Base-by-base conservation (phyloP, 306 rosid genomes). In the Elaeagnus macrophylla region DNA sequence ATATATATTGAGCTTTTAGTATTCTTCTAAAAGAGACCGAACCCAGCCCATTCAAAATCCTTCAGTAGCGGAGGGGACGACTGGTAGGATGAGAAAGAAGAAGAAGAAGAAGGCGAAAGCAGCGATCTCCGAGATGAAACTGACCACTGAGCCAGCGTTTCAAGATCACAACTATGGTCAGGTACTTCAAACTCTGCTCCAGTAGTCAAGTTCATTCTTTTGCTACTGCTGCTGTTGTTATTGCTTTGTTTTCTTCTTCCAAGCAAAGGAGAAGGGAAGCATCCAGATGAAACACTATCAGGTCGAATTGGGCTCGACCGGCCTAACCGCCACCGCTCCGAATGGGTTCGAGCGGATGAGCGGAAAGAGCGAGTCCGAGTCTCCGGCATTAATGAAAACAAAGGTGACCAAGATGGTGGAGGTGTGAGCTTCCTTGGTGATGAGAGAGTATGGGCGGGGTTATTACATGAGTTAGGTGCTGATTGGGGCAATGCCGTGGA, bases 11-110 rank as follows among this genome's bases (percentile, higher is more conserved):
- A n/a, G 32, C 32, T 25, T 25, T 25, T 25, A 25, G 32, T 25
- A 25, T 25, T 43, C 9, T 14, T 7, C 81, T 67, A 84, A 38
- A 81, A 81, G 36, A 78, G 79, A 6, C 81, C 85, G 37, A 81
- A 84, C 15, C 79, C 85, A 48, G 85, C 88, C 88, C 88, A 81
- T 17, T 84, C 83, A 20, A 63, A 57, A 58, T 78, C 83, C 17
- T 54, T 32, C 0, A 61, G 39, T 53, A 64, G 83, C 47, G 64
- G 77, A 18, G 88, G 94, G 20, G 93, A 80, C 4, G 70, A 71
- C 40, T 12, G 48, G 68, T 61, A 39, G 2, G 86, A 77, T 19
- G 73, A 68, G 9, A 32, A 54, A 10, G 81, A 64, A 16, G 82
- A 54, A 10, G 81, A 64, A 16, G 82, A 75, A 18, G 69, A 62